Evolutionary conservation across 305 asterid genomes (phyloP).

Genomic region (Fraxinus angustifolia): DNA sequence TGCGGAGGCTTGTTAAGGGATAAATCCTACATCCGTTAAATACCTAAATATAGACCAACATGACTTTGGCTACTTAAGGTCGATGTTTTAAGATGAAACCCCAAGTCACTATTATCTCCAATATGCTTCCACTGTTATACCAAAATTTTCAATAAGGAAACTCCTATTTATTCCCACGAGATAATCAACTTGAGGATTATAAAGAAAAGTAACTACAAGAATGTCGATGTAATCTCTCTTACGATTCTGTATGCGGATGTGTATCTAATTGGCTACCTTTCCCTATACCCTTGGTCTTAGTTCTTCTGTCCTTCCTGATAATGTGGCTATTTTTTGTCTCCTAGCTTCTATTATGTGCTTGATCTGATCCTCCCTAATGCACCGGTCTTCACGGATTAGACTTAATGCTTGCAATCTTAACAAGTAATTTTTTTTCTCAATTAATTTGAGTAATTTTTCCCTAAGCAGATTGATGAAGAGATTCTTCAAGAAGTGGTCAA

Average conservation of each 20-base stretch:
- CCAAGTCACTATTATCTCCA: not conserved
- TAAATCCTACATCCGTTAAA: too few species aligned
- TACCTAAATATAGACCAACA: too few species aligned
- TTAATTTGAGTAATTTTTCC: slow-evolving; percentile 18
- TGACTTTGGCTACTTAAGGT: too few species aligned
- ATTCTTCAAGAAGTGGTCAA: slow-evolving; percentile 81
- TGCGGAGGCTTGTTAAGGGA: too few species aligned
- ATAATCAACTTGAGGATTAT: slow-evolving; percentile 11
- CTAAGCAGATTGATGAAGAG: slow-evolving; percentile 83
- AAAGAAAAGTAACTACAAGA: not conserved
- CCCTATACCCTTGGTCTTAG: too few species aligned
- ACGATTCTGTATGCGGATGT: too few species aligned
- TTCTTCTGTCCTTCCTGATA: not conserved
- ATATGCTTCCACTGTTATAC: not conserved
- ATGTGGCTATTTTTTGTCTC: not conserved
- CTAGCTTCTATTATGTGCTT: not conserved
- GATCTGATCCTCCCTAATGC: slow-evolving; percentile 10
- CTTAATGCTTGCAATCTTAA: slow-evolving; percentile 5
- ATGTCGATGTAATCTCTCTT: not conserved
- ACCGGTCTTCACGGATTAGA: not conserved
- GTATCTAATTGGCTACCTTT: too few species aligned
- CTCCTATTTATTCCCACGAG: not conserved
- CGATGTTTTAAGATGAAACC: too few species aligned
- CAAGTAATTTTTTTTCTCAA: slow-evolving; percentile 2
- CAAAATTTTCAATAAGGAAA: not conserved